Conservation (phyloP, 2,329 filamentous ascomycete species). For the Aotearoamyces nothofagi region DNA sequence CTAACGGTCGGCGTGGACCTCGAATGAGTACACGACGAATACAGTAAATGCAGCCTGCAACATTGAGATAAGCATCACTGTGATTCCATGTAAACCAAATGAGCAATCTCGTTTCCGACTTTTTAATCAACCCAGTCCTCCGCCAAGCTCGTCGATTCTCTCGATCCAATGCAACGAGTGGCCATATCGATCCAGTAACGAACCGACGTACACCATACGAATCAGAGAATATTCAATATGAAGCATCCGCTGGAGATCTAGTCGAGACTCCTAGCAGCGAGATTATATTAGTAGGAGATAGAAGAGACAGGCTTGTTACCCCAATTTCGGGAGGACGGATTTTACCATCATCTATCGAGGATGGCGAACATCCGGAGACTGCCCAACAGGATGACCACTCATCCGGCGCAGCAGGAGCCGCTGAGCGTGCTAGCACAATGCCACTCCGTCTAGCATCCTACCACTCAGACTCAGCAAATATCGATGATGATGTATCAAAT, state of each 20-base stretch:
- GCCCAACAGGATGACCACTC: slow-evolving; percentile 5
- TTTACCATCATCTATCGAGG: slow-evolving; percentile 13
- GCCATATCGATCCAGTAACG: slow-evolving; percentile 19
- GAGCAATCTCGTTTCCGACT: slow-evolving; percentile 48
- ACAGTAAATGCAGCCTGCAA: too few species aligned
- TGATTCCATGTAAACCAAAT: slow-evolving; percentile 25
- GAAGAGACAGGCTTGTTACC: neutral
- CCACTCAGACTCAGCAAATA: slow-evolving; percentile 7
- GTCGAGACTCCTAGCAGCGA: slow-evolving; percentile 8
- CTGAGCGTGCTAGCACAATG: slow-evolving; percentile 3
- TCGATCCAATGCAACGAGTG: slow-evolving; percentile 20
- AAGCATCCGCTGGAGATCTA: slow-evolving; percentile 12
- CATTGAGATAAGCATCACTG: too few species aligned
- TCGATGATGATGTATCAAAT: slow-evolving; percentile 13
- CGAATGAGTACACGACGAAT: too few species aligned
- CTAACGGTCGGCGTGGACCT: too few species aligned
- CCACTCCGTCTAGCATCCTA: slow-evolving; percentile 9
- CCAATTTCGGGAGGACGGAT: slow-evolving; percentile 7
- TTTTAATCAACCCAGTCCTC: slow-evolving; percentile 50
- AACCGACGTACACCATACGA: slow-evolving; percentile 6
- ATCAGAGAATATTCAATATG: slow-evolving; percentile 7
- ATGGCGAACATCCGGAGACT: slow-evolving; percentile 12
- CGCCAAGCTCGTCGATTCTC: slow-evolving; percentile 52
- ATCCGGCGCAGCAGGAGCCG: slow-evolving; percentile 4
- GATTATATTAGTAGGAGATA: neutral